A percentile compares a stretch with the other conserved stretches of the same genome.
These are phyloP conservation scores for Avena atlantica DNA, from an alignment of 176 grass and related monocot species.

Conservation along the genomic window DNA sequence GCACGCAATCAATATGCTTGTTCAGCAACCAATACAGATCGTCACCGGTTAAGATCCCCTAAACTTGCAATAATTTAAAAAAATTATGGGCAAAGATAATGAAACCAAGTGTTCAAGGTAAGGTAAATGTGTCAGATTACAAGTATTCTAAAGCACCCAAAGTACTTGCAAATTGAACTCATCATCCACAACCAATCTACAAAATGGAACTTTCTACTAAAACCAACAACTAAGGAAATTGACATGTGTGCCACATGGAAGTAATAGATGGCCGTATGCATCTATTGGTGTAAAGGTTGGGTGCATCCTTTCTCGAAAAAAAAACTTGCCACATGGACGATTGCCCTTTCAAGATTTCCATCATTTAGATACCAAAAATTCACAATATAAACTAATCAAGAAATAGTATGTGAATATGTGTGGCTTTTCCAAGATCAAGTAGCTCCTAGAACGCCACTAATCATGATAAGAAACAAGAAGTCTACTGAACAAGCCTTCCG, in stretches of 20 bases:
- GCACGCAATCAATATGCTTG: background rate
- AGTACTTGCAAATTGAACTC: slow-evolving; percentile 41
- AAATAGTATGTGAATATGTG: slow-evolving; percentile 38
- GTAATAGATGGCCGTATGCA: no score
- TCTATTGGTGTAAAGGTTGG: no score
- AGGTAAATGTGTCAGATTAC: slow-evolving; percentile 47
- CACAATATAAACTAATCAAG: accelerated
- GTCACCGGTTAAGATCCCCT: background rate
- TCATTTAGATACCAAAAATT: slow-evolving; percentile 47
- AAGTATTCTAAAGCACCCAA: slow-evolving; percentile 60
- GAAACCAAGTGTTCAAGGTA: no score
- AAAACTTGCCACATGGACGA: background rate
- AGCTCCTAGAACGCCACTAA: slow-evolving; percentile 42
- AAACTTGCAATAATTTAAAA: no score
- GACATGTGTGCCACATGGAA: slow-evolving; percentile 33
- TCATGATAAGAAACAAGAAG: slow-evolving; percentile 52
- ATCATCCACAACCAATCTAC: slow-evolving; percentile 54
- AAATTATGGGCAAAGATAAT: no score
- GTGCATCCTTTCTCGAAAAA: no score
- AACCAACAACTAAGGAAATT: slow-evolving; percentile 36
- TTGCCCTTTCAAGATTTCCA: slow-evolving; percentile 46
- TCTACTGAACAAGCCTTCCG: no score
- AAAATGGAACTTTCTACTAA: slow-evolving; percentile 54
- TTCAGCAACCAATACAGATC: slow-evolving; percentile 53
- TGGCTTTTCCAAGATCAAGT: slow-evolving; percentile 58